Conservation (phyloP, 2,329 filamentous ascomycete species). For the Aspergillus sp. region DNA sequence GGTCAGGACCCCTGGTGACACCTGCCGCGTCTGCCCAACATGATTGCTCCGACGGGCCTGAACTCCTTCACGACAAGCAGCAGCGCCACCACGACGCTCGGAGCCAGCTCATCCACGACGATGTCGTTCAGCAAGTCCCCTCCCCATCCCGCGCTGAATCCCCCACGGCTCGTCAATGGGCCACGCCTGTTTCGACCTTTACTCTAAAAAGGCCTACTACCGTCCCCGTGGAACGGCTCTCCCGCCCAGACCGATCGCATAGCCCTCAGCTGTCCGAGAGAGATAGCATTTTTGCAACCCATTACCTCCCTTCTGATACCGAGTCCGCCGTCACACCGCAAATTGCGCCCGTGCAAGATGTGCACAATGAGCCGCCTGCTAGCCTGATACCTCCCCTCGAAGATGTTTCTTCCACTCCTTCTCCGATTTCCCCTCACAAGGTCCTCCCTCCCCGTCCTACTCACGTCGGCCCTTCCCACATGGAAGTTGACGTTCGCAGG, state of each 20-base stretch:
- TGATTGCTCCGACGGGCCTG: constrained; percentile 37
- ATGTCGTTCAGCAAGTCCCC: constrained; percentile 28
- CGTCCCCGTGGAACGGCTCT: constrained; percentile 30
- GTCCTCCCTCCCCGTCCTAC: constrained; percentile 31
- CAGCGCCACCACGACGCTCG: constrained; percentile 39
- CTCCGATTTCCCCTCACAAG: constrained; percentile 29
- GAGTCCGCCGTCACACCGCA: constrained; percentile 43
- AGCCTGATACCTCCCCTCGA: constrained; percentile 34
- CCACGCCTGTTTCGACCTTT: constrained; percentile 29
- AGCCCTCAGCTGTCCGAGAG: constrained; percentile 60
- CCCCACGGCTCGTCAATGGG: constrained; percentile 40
- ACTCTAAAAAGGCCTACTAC: constrained; percentile 41
- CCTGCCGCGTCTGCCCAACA: constrained; percentile 42
- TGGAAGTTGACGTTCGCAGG: constrained; percentile 42
- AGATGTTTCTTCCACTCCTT: constrained; percentile 32
- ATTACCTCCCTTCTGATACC: constrained; percentile 57
- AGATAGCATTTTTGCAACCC: constrained; percentile 65
- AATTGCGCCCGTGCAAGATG: constrained; percentile 33
- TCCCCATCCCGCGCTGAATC: constrained; percentile 39
- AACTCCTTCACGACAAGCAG: constrained; percentile 32
- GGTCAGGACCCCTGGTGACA: constrained; percentile 48
- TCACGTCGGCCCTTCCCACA: constrained; percentile 35
- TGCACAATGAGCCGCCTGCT: constrained; percentile 33
- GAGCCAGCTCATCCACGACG: constrained; percentile 33
- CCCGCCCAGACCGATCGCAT: constrained; percentile 30